These are phyloP conservation scores for Tulasnella sp. DNA, from an alignment of 768 basidiomycete genomes.

Conservation along the genomic window DNA sequence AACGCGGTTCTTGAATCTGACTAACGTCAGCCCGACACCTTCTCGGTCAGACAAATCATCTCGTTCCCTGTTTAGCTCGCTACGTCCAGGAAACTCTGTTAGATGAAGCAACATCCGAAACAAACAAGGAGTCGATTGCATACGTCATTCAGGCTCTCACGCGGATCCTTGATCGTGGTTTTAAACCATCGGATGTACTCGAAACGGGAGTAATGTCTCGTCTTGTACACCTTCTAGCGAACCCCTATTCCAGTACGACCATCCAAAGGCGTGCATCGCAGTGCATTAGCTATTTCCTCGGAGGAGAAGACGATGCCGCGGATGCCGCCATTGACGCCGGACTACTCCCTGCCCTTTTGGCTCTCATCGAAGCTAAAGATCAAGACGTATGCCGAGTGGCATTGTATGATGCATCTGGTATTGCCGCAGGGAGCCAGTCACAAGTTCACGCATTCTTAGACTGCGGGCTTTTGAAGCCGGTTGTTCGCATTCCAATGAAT, in stretches of 20 bases:
- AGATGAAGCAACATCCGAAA: background rate
- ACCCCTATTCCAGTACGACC: background rate
- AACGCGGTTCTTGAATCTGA: background rate
- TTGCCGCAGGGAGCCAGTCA: background rate
- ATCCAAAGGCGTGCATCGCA: background rate
- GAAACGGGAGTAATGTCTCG: background rate
- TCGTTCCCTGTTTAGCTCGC: background rate
- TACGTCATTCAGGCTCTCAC: background rate
- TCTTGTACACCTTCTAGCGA: background rate
- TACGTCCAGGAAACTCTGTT: background rate
- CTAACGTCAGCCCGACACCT: background rate
- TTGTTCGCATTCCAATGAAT: background rate
- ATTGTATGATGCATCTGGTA: background rate
- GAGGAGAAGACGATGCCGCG: background rate
- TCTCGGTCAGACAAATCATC: background rate
- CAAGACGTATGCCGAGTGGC: background rate
- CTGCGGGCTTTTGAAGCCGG: background rate
- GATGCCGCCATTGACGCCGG: background rate
- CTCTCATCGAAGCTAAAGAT: background rate
- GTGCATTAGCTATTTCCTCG: background rate
- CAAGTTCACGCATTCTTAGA: background rate
- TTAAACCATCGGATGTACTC: background rate
- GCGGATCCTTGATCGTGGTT: background rate
- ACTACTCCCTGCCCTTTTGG: background rate
- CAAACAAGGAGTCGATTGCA: background rate